A percentile compares a stretch with the other conserved stretches of the same genome.
phyloP scores from a whole-genome alignment of 225 moss, liverwort and hornwort genomes.

The Physcomitrellopsis africana region DNA sequence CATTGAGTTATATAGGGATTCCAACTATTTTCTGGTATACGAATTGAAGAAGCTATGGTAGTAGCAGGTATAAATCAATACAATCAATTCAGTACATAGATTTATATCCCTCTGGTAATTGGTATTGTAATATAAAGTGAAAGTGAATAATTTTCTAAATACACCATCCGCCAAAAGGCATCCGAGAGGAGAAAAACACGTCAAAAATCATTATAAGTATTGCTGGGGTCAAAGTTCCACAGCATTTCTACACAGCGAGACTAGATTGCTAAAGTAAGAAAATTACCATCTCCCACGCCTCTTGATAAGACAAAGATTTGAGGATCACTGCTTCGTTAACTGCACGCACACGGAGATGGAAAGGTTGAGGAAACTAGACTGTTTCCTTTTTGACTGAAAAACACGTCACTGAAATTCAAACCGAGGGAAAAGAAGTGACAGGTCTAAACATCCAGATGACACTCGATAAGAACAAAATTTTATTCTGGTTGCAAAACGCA shows the following conservation, averaged over 20 bases:
- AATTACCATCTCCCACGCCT: constrained; percentile 98
- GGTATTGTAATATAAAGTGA: not conserved
- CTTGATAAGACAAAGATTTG: constrained; percentile 79
- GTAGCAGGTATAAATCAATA: not conserved
- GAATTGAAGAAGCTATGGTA: no score
- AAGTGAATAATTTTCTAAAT: not conserved
- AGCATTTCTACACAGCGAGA: not conserved
- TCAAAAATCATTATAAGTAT: not conserved
- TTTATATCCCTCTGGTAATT: constrained; percentile 12
- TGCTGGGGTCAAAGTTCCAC: constrained; percentile 9
- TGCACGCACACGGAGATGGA: constrained; percentile 43
- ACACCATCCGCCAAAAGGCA: constrained; percentile 10
- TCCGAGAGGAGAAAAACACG: not conserved
- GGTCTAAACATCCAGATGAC: not conserved
- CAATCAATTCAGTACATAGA: constrained; percentile 1
- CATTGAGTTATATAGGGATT: constrained; percentile 4
- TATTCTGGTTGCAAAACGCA: not conserved
- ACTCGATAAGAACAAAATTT: not conserved
- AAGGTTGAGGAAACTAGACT: constrained; percentile 12
- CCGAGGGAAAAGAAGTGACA: not conserved
- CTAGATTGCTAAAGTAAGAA: constrained; percentile 1
- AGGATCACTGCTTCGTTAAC: constrained; percentile 91
- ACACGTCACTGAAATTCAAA: not conserved
- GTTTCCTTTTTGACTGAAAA: not conserved
- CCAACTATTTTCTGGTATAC: no score